Conservation (phyloP, 148 eudicot genomes). For the Rhododendron ovatum region DNA sequence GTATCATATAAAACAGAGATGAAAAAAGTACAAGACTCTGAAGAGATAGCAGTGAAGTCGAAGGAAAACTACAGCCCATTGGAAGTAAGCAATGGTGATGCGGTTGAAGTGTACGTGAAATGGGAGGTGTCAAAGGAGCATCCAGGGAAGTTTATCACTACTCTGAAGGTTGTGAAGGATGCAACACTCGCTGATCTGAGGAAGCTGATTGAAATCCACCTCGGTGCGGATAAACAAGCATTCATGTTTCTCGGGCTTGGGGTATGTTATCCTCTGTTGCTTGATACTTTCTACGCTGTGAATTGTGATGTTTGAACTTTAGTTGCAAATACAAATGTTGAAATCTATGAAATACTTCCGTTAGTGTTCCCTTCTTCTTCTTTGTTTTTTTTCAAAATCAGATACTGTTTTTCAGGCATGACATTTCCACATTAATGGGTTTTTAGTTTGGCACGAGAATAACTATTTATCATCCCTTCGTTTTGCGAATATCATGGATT, state of each 20-base stretch:
- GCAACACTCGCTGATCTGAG: slow-evolving; percentile 78
- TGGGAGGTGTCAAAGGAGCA: slow-evolving; percentile 87
- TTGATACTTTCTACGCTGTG: not conserved
- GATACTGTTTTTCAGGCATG: not conserved
- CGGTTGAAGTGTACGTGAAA: slow-evolving; percentile 66
- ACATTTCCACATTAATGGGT: not conserved
- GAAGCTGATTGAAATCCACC: slow-evolving; percentile 71
- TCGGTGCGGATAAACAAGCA: slow-evolving; percentile 66
- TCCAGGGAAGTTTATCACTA: slow-evolving; percentile 59
- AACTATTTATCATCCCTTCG: not conserved
- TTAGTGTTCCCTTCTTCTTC: not conserved
- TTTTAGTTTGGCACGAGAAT: not conserved
- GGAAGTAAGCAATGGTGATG: slow-evolving; percentile 22
- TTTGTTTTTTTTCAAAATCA: not conserved
- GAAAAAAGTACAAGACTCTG: slow-evolving; percentile 1
- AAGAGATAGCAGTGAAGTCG: slow-evolving; percentile 8
- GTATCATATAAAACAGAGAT: not conserved
- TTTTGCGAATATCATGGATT: not conserved
- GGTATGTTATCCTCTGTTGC: slow-evolving; percentile 33
- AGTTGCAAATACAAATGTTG: not conserved
- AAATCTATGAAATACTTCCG: not conserved
- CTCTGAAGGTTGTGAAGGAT: slow-evolving; percentile 56
- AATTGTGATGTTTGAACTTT: not conserved
- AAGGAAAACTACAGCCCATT: slow-evolving; percentile 65
- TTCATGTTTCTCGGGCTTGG: slow-evolving; percentile 65